These are phyloP conservation scores for Cymbopogon flexuosus DNA, from an alignment of 202 grass and related monocot genomes.

Conservation along the genomic window DNA sequence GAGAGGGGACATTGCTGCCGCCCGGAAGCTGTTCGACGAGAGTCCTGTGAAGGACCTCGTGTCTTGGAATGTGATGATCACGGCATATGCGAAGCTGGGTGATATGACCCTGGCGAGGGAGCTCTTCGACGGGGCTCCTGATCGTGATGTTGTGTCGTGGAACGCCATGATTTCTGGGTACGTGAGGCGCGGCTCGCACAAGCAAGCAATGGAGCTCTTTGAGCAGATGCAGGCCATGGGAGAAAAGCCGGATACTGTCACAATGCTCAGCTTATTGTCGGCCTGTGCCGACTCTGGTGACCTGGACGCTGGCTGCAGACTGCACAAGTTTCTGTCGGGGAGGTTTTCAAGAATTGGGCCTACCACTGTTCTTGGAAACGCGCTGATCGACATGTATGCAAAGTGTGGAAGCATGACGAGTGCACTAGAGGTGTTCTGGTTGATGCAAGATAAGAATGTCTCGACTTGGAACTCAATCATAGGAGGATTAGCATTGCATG, in stretches of 20 bases:
- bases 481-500: constrained; percentile 69
- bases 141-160: constrained; percentile 63
- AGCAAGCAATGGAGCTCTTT: constrained; percentile 53
- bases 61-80: constrained; percentile 92
- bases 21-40: constrained; percentile 67
- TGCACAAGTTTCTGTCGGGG: constrained; percentile 48
- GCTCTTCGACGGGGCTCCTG: constrained; percentile 57
- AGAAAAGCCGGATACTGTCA: constrained; percentile 60
- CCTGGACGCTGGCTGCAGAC: constrained; percentile 53
- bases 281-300: constrained; percentile 47
- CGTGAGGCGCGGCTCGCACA: constrained; percentile 47
- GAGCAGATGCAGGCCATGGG: constrained; percentile 56
- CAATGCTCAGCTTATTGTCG: constrained; percentile 68
- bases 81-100: constrained; percentile 52
- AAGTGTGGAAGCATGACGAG: constrained; percentile 71
- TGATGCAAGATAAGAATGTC: constrained; percentile 65
- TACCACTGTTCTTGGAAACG: constrained; percentile 50
- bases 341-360: constrained; percentile 40
- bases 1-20: constrained; percentile 57
- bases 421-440: constrained; percentile 55
- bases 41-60: constrained; percentile 62
- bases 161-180: constrained; percentile 83
- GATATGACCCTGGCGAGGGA: constrained; percentile 56
- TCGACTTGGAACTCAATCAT: constrained; percentile 87
- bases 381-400: constrained; percentile 77